phyloP scores from a whole-genome alignment of 345 rosid genomes.

The Litchi chinensis region DNA sequence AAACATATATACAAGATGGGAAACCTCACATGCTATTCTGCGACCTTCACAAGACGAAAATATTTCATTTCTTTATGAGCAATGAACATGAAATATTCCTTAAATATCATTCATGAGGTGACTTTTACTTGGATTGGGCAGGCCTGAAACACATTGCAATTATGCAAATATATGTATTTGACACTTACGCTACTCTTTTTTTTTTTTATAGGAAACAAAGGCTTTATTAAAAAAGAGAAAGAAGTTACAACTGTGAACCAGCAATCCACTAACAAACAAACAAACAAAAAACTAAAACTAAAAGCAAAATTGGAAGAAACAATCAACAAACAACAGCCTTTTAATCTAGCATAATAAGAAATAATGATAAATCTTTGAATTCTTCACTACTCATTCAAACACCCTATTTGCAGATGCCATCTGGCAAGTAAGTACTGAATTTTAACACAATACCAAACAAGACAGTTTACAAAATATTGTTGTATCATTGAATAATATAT shows the following conservation, averaged over 20 bases:
- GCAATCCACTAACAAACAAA: too few relatives aligned
- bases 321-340: too few relatives aligned
- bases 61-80: background rate
- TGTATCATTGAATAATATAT: background rate
- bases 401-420: background rate
- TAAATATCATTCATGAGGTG: background rate
- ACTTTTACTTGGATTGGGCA: background rate
- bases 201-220: too few relatives aligned
- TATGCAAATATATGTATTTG: background rate
- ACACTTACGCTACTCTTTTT: background rate
- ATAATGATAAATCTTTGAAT: too few relatives aligned
- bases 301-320: too few relatives aligned
- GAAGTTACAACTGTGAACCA: too few relatives aligned
- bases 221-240: too few relatives aligned
- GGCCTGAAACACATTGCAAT: background rate
- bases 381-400: background rate
- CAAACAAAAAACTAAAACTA: too few relatives aligned
- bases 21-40: background rate
- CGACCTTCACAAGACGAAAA: background rate
- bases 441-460: background rate
- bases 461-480: background rate
- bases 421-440: background rate
- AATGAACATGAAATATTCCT: conserved; percentile 1
- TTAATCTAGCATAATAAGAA: too few relatives aligned
- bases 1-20: conserved; percentile 2